These are phyloP conservation scores for Clarireedia monteithiana DNA, from an alignment of 2,329 filamentous ascomycete species.

Conservation along the genomic window DNA sequence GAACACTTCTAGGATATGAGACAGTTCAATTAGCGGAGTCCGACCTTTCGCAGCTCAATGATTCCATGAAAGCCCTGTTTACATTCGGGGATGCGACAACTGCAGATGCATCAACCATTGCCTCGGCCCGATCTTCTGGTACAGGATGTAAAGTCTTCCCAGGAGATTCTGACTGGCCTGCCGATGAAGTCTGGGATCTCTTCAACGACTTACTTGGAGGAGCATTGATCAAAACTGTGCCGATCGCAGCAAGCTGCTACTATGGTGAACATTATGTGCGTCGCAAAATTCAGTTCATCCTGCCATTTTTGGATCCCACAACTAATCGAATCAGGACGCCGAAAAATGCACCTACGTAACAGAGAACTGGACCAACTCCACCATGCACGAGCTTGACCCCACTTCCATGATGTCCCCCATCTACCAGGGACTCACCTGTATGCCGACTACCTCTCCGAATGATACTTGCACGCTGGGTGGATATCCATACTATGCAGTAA, in stretches of 20 bases:
- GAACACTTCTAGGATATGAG: neutral
- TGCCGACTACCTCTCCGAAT: conserved; percentile 11
- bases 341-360: conserved; percentile 29
- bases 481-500: conserved; percentile 22
- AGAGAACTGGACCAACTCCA: conserved; percentile 28
- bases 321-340: conserved; percentile 27
- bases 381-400: conserved; percentile 34
- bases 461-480: conserved; percentile 14
- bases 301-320: conserved; percentile 27
- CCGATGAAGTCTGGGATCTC: conserved; percentile 34
- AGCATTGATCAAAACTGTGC: conserved; percentile 35
- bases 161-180: conserved; percentile 38
- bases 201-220: conserved; percentile 39
- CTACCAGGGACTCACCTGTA: conserved; percentile 36
- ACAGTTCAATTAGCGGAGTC: neutral
- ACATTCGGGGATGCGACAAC: neutral
- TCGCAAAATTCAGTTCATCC: neutral
- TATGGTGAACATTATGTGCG: neutral
- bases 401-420: conserved; percentile 41
- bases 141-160: conserved; percentile 20
- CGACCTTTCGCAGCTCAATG: neutral
- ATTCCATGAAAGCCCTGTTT: conserved; percentile 2
- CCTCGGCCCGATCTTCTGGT: neutral
- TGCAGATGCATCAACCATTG: neutral
- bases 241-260: conserved; percentile 39